A percentile compares a stretch with the other conserved stretches of the same genome.
phyloP scores from a whole-genome alignment of 495 filamentous ascomycete genomes.

The Penicillium maclennaniae region DNA sequence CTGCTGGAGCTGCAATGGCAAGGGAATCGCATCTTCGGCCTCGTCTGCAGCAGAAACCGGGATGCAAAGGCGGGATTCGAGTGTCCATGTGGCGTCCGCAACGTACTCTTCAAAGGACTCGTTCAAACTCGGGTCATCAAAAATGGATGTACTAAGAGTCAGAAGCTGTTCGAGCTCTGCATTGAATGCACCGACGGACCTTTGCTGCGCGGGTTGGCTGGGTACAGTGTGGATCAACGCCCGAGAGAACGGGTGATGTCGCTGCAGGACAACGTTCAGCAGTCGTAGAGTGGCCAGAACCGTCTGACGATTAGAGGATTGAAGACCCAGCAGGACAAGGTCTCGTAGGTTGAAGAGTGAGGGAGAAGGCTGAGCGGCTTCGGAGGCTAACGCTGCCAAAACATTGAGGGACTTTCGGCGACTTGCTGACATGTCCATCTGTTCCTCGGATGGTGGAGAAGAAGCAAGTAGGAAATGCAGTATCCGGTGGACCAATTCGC shows the following conservation, averaged over 20 bases:
- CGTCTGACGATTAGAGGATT: constrained; percentile 81
- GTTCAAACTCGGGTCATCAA: constrained; percentile 66
- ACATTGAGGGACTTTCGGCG: constrained; percentile 86
- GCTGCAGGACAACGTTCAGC: constrained; percentile 74
- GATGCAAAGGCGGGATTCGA: constrained; percentile 68
- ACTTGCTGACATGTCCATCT: constrained; percentile 55
- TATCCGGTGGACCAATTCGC: constrained; percentile 87
- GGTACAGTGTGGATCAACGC: constrained; percentile 67
- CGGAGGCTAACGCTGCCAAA: constrained; percentile 67
- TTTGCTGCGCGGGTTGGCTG: constrained; percentile 55
- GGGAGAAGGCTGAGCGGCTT: constrained; percentile 66
- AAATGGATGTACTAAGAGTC: constrained; percentile 65
- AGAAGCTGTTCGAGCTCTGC: constrained; percentile 73
- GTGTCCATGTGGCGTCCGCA: constrained; percentile 67
- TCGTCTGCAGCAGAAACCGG: constrained; percentile 24
- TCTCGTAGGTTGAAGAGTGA: constrained; percentile 90
- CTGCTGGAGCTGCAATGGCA: constrained; percentile 47
- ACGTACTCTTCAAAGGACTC: constrained; percentile 79
- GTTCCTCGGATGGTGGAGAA: constrained; percentile 50
- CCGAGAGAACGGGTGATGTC: constrained; percentile 81
- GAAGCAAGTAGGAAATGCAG: constrained; percentile 88
- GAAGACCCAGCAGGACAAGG: constrained; percentile 79
- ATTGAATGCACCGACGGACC: constrained; percentile 76
- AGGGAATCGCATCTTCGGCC: constrained; percentile 22
- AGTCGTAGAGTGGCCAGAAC: constrained; percentile 83